Percentiles rank a stretch among this genome's conserved stretches.
Evolutionary conservation across 2,329 filamentous ascomycete species (phyloP).

Genomic region (Alternaria brassicicola): DNA sequence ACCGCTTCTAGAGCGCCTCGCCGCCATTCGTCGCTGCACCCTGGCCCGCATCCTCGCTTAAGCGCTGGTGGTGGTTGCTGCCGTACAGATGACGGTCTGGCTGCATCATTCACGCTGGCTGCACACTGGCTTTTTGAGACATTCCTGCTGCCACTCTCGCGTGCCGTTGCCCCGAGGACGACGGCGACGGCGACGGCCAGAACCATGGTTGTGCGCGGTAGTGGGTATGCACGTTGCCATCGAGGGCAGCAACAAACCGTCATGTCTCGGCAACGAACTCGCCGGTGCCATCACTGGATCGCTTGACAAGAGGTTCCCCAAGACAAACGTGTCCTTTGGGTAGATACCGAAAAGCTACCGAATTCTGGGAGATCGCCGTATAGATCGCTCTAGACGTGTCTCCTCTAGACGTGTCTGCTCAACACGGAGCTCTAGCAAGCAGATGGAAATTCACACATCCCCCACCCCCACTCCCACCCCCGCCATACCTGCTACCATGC

Average conservation of each 20-base stretch:
- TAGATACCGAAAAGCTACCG: background rate
- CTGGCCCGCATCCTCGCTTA: slow-evolving; percentile 42
- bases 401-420: background rate
- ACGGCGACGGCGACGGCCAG: too few relatives aligned
- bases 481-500: background rate
- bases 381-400: background rate
- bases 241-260: background rate
- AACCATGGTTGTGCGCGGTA: background rate
- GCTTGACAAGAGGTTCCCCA: background rate
- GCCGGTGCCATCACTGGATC: background rate
- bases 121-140: slow-evolving; percentile 4
- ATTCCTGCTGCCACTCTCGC: background rate
- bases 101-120: slow-evolving; percentile 27
- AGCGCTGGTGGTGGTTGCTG: slow-evolving; percentile 27
- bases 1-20: slow-evolving; percentile 26
- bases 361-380: background rate
- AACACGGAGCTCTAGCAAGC: background rate
- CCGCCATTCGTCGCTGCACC: slow-evolving; percentile 37
- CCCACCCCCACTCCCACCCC: background rate
- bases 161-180: slow-evolving; percentile 7
- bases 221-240: background rate
- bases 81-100: slow-evolving; percentile 34
- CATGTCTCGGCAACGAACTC: slow-evolving; percentile 5
- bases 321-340: slow-evolving; percentile 4
- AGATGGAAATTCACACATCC: background rate